These are phyloP conservation scores for Leishmania aethiopica DNA, from an alignment of 208 protist species.

Conservation along the genomic window DNA sequence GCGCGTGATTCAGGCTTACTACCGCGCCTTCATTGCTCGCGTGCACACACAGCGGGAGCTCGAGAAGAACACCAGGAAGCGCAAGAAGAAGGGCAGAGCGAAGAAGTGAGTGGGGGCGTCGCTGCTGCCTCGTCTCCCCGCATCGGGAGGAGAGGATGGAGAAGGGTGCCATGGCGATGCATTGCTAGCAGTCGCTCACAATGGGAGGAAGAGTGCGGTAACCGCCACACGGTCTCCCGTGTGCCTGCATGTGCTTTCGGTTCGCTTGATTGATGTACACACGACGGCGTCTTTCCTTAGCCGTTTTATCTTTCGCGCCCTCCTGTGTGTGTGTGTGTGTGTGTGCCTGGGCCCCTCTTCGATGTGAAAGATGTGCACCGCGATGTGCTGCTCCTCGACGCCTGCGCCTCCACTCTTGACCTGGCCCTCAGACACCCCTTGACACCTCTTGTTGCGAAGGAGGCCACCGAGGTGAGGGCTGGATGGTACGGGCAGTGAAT, in stretches of 20 bases:
- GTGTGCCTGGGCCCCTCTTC: neutral
- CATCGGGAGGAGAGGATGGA: neutral
- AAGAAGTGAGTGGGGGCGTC: conserved; percentile 28
- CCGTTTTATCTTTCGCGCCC: neutral
- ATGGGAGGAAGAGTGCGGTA: neutral
- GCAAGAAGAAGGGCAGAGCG: conserved; percentile 45
- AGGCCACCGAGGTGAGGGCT: neutral
- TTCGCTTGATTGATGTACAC: neutral
- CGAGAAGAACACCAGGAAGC: conserved; percentile 41
- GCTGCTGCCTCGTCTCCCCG: neutral
- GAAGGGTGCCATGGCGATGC: neutral
- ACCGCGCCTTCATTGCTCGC: conserved; percentile 63
- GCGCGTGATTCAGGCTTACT: conserved; percentile 87
- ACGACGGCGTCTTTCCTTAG: neutral
- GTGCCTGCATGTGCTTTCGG: neutral
- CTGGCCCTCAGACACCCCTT: neutral
- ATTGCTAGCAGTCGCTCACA: neutral
- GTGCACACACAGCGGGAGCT: conserved; percentile 40
- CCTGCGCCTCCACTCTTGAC: neutral
- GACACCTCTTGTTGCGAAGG: neutral
- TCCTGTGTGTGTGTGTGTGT: too few relatives aligned
- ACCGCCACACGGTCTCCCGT: neutral
- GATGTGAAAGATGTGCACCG: neutral
- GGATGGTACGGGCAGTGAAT: neutral
- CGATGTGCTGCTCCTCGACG: neutral